Base-by-base conservation (phyloP, 2,329 filamentous ascomycete species). In the Xylariaceae sp. region DNA sequence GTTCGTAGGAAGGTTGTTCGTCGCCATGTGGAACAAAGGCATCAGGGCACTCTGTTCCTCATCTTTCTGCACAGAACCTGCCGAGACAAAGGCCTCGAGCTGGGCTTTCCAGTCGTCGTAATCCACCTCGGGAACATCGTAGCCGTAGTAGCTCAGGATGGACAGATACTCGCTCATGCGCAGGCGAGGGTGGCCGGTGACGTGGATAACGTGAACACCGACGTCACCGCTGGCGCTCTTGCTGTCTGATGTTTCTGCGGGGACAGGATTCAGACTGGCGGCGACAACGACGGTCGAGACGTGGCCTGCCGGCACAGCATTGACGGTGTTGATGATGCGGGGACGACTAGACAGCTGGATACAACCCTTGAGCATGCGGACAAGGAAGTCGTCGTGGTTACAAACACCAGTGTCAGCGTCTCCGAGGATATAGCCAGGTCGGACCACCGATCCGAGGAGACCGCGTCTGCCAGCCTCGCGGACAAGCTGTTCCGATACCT, bases 361-460 rank as follows among this genome's bases (percentile, higher is more conserved):
- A 62, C 90, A 95, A 49, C 90, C 91, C 72, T 96, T 96, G 49
- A 86, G 72, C 71, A 96, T 82, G 36, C 92, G 83, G 56, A 96
- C 80, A 6, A 97, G 72, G 74, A 96, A 97, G 69, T 96, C 92
- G 63, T 97, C 92, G 1, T 85, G 91, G 67, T 86, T 89, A 66
- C 73, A 87, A 54, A 81, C 80, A 45, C 91, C 91, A 11, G 80
- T 83, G 42, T 75, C 69, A 1, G 81, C 78, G 65, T 90, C 83
- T 19, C 90, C 92, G 4, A 87, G 77, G 35, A 96, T 83, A 66
- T 96, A 96, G 30, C 92, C 90, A 3, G 92, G 86, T 11, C 92
- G 83, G 43, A 96, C 75, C 39, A 96, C 81, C 18, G 85, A 79
- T 14, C 89, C 91, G 14, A 71, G 74, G 2, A 96, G 80, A 11